These are phyloP conservation scores for Diutina pseudorugosa DNA, from an alignment of 1,139 yeast species.

Conservation along the genomic window DNA sequence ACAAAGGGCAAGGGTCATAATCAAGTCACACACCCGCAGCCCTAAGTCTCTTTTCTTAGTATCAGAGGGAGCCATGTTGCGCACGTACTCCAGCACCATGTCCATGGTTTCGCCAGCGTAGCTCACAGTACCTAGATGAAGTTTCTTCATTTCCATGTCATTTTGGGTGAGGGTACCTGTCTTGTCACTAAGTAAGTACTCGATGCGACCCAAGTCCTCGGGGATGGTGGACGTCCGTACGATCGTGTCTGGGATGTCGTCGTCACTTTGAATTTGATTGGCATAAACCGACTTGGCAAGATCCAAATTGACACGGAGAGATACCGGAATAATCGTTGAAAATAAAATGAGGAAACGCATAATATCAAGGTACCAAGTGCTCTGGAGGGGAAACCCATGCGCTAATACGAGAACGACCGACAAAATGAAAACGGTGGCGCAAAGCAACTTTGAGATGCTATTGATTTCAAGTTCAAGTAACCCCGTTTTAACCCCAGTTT, in stretches of 20 bases:
- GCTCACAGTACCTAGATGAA: conserved; percentile 86
- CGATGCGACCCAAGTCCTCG: conserved; percentile 93
- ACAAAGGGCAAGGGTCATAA: conserved; percentile 76
- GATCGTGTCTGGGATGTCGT: conserved; percentile 68
- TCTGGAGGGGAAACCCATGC: conserved; percentile 54
- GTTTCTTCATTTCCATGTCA: conserved; percentile 92
- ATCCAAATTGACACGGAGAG: conserved; percentile 86
- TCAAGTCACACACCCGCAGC: conserved; percentile 64
- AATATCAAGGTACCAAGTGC: conserved; percentile 78
- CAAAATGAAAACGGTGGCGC: conserved; percentile 72
- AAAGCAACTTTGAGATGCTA: conserved; percentile 73
- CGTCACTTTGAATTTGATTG: conserved; percentile 84
- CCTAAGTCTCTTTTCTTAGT: conserved; percentile 45
- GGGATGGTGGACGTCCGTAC: conserved; percentile 97
- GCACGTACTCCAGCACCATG: conserved; percentile 63
- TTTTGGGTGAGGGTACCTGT: conserved; percentile 97
- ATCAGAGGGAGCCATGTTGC: conserved; percentile 11
- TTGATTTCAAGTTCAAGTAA: conserved; percentile 85
- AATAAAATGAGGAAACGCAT: conserved; percentile 84
- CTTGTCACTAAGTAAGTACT: conserved; percentile 83
- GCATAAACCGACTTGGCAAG: conserved; percentile 95
- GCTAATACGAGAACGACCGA: conserved; percentile 69
- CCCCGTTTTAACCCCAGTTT: conserved; percentile 85
- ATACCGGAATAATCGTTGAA: conserved; percentile 92
- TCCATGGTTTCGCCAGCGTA: conserved; percentile 91